Percentiles rank a stretch among this genome's conserved stretches.
Evolutionary conservation across 345 rosid species (phyloP).

Genomic region (Hypericum perforatum): DNA sequence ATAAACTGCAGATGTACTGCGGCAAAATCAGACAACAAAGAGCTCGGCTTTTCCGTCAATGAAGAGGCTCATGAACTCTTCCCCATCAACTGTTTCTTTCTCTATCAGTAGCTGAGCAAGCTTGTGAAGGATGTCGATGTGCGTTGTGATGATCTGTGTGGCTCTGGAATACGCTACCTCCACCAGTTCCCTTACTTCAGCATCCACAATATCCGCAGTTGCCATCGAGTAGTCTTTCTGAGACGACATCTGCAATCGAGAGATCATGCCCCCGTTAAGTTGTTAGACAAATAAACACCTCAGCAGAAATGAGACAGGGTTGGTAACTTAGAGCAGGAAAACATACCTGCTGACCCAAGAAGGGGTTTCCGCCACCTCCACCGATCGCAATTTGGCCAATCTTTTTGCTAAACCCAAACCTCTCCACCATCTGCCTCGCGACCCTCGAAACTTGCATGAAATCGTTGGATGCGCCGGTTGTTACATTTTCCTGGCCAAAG

Average conservation of each 20-base stretch:
- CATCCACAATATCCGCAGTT: constrained; percentile 85
- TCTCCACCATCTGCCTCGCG: constrained; percentile 99
- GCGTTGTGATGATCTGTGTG: neutral
- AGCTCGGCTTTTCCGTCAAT: constrained; percentile 6
- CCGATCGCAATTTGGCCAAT: constrained; percentile 95
- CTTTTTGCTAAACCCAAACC: constrained; percentile 95
- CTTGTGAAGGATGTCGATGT: neutral
- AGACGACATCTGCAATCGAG: constrained; percentile 58
- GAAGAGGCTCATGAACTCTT: constrained; percentile 6
- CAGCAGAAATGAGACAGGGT: too few relatives aligned
- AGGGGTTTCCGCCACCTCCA: constrained; percentile 92
- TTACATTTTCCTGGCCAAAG: constrained; percentile 81
- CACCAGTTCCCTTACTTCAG: constrained; percentile 63
- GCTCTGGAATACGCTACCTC: neutral
- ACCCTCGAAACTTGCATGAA: constrained; percentile 98
- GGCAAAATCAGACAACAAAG: neutral
- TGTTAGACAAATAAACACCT: too few relatives aligned
- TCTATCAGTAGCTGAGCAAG: constrained; percentile 4
- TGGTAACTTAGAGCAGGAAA: too few relatives aligned
- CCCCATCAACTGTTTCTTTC: constrained; percentile 5
- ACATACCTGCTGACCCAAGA: constrained; percentile 73
- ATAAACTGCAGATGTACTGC: too few relatives aligned
- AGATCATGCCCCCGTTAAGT: neutral
- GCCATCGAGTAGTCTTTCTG: constrained; percentile 99
- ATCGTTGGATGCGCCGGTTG: constrained; percentile 96